phyloP scores from a whole-genome alignment of 2,329 filamentous ascomycete species.

The Scleromitrula shiraiana region DNA sequence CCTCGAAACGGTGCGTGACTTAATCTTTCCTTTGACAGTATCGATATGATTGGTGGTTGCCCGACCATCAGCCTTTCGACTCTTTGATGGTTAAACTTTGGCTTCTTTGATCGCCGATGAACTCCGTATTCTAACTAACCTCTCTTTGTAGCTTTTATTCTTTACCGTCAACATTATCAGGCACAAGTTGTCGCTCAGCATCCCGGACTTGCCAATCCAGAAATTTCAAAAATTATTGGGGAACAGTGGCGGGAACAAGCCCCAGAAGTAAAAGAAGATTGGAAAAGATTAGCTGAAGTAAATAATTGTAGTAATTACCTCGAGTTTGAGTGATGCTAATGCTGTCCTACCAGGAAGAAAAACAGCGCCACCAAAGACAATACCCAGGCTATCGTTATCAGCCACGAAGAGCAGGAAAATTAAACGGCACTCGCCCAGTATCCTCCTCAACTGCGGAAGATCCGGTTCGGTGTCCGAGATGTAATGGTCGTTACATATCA shows the following conservation, averaged over 20 bases:
- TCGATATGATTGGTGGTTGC: slow-evolving; percentile 16
- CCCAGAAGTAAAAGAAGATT: slow-evolving; percentile 68
- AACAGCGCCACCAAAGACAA: slow-evolving; percentile 76
- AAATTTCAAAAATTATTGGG: slow-evolving; percentile 96
- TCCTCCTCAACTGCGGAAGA: slow-evolving; percentile 36
- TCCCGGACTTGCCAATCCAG: slow-evolving; percentile 86
- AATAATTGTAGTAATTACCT: slow-evolving; percentile 7
- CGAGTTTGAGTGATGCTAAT: neutral
- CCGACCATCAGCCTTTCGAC: slow-evolving; percentile 6
- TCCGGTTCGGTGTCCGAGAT: slow-evolving; percentile 58
- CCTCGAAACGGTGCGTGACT: slow-evolving; percentile 58
- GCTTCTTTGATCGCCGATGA: slow-evolving; percentile 18
- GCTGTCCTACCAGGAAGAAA: slow-evolving; percentile 58
- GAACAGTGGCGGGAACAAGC: slow-evolving; percentile 74
- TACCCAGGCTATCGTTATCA: slow-evolving; percentile 95
- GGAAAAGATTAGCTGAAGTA: slow-evolving; percentile 83
- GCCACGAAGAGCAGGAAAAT: slow-evolving; percentile 40
- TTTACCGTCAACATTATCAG: slow-evolving; percentile 92
- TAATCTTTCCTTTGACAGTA: slow-evolving; percentile 16
- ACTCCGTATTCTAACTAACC: slow-evolving; percentile 25
- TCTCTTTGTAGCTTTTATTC: slow-evolving; percentile 72
- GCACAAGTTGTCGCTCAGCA: slow-evolving; percentile 70
- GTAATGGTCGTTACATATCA: slow-evolving; percentile 46
- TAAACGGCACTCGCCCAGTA: slow-evolving; percentile 17
- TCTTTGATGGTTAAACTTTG: slow-evolving; percentile 17